Base-by-base conservation (phyloP, 2,329 filamentous ascomycete species). In the Fusarium lateritium region DNA sequence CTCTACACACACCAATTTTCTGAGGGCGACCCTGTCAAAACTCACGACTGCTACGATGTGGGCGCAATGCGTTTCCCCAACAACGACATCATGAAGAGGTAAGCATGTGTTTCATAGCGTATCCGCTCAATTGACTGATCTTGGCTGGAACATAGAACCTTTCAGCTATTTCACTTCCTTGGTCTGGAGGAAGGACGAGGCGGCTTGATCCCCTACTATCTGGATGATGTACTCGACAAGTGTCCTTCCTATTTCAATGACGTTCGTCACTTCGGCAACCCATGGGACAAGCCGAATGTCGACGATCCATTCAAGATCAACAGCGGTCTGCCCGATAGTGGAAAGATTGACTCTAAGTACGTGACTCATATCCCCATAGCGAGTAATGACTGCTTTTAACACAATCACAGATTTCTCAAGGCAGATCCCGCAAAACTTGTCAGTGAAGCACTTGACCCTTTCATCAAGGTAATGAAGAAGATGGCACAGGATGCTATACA, bases 1-100 rank as follows among this genome's bases (percentile, higher is more conserved):
- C 21, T 70, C 1, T 70, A 56, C 24, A 70, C 67, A 9, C 56
- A 70, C n/a, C n/a, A 67, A 11, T 70, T 70, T 14, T 31, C 28
- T 10, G 10, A 31, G 28, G 40, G 43, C 5, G 33, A 51, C 0
- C 34, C 19, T 22, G 21, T 19, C 2, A 40, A 59, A 4, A 28
- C 38, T 7, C 67, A 70, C 4, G 67, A 70, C 33, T 69, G 64
- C 3, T 67, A 63, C 22, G 58, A 67, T 4, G 49, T 69, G 5
- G 67, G 67, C 1, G 62, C 67, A 2, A 55, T 70, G 67, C 24
- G 62, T 19, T 67, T 67, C 4, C 66, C 66, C 2, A 36, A 68
- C 4, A 69, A 68, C 5, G 21, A 28, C 0, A 43, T 69, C 2
- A 69, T 69, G 66, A 56, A 51, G 17, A 24, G 65, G 63, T 63